Base-by-base conservation (phyloP, 306 rosid genomes). In the Rosa multiflora region DNA sequence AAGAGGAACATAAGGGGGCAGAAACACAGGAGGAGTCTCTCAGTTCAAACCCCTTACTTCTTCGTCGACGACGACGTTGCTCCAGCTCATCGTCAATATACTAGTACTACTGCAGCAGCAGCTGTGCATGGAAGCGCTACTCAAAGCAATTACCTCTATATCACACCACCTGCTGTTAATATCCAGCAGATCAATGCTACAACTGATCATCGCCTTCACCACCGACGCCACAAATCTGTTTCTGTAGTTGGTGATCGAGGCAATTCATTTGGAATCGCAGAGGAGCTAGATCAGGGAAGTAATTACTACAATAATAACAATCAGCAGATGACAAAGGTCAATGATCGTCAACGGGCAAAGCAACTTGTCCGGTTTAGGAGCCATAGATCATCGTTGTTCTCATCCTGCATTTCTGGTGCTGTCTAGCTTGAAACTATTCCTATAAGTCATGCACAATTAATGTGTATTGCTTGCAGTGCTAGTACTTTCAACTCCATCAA, bases 1-100 rank as follows among this genome's bases (percentile, higher is more conserved):
- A 85, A 82, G 80, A 79, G 40, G 72, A 73, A 40, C 52, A 75
- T 67, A 52, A 42, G 11, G 20, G 74, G 84, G 5, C 67, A 55
- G 15, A 80, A 49, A 35, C 78, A 85, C 73, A 46, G 52, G 37
- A 39, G 73, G 44, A 79, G 6, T 46, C 86, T 21, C 47, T 51
- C 72, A 32, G n/a, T 79, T 52, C 49, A 52, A 55, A n/a, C 67
- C 13, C 46, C 61, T 32, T 71, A 55, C 72, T 67, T 67, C 48
- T 67, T 39, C 71, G 71, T 72, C 47, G 59, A 29, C 76, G 59
- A 72, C 52, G 53, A 40, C 46, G 69, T 20, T 58, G 63, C 26
- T 32, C 37, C 37, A 32, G 37, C 3, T 55, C 61, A 61, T 26
- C 67, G 11, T 1, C 67, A 26, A 62, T 3, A 13, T 40, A 18